Percentiles rank a stretch among this genome's conserved stretches.
Evolutionary conservation across 2,329 filamentous ascomycete genomes (phyloP).

Genomic region (Alternaria hordeiaustralica): DNA sequence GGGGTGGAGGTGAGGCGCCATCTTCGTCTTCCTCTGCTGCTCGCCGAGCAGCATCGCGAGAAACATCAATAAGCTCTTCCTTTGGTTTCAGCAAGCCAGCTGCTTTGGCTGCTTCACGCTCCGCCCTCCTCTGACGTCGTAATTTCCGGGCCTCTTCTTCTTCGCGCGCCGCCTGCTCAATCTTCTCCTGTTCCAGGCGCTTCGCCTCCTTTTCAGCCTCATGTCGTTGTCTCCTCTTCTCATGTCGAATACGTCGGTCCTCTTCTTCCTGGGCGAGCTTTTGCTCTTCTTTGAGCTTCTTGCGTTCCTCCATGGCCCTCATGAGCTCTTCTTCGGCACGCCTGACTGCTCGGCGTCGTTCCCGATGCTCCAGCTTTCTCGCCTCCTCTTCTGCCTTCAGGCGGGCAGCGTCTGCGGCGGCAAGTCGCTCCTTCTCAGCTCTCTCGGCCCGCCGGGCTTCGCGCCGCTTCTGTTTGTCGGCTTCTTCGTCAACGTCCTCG

Average conservation of each 20-base stretch:
- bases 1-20: slow-evolving; percentile 4
- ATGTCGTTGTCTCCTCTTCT: slow-evolving; percentile 29
- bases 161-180: slow-evolving; percentile 22
- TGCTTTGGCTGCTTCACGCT: slow-evolving; percentile 35
- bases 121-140: slow-evolving; percentile 33
- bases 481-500: slow-evolving; percentile 35
- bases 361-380: slow-evolving; percentile 32
- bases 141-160: slow-evolving; percentile 34
- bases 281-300: slow-evolving; percentile 29
- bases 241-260: slow-evolving; percentile 36
- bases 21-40: slow-evolving; percentile 25
- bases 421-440: slow-evolving; percentile 35
- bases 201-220: slow-evolving; percentile 37
- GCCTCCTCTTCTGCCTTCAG: slow-evolving; percentile 33
- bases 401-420: slow-evolving; percentile 33
- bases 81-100: slow-evolving; percentile 15
- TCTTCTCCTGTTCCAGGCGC: slow-evolving; percentile 19
- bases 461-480: slow-evolving; percentile 35
- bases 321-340: slow-evolving; percentile 30
- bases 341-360: slow-evolving; percentile 35
- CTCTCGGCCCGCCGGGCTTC: slow-evolving; percentile 39
- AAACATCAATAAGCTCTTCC: slow-evolving; percentile 17
- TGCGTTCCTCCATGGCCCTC: slow-evolving; percentile 28
- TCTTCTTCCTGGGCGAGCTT: slow-evolving; percentile 33
- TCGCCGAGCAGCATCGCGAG: slow-evolving; percentile 36